Evolutionary conservation across 2,329 filamentous ascomycete genomes (phyloP), one percentile per base, ranked within the genome.

Genomic region (Lasiodiplodia citricola): DNA sequence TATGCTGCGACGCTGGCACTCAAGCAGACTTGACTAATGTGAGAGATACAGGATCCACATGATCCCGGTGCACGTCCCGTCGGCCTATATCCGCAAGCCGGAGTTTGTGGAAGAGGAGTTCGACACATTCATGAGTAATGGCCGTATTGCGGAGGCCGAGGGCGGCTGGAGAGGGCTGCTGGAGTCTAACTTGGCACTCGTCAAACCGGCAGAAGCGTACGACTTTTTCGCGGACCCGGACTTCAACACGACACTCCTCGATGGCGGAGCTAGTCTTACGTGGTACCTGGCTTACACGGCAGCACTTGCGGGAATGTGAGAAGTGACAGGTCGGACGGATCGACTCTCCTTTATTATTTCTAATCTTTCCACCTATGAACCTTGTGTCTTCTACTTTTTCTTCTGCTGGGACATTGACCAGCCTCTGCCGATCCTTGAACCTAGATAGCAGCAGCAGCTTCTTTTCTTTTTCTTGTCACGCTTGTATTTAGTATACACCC

Each of bases 151-250:
- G 63, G 77, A 82, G 0, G 88, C 94, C 6, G 81, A 83, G 7
- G 92, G 91, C 54, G 93, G 93, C 0, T 98, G 96, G 96, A 91
- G 88, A 77, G 93, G 95, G 0, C 88, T 98, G 21, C 79, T 98
- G 44, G 58, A 91, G 74, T 92, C 90, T 25, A 97, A 96, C 78
- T 86, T 93, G 54, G 94, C 93, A 0, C 88, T 94, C 8, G 84
- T 94, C 51, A 88, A 97, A 76, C 88, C 95, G 0, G 80, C 79
- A 65, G 81, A 86, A 7, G 88, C 92, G 25, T 97, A 88, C 84
- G 77, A 86, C 0, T 97, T 95, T 79, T 97, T 99, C 77, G 85
- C 85, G 0, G 31, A 37, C 58, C 58, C 58, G 41, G 38, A 38
- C 21, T 63, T 63, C 28, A 28, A 52, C 28, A 64, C 28, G 13